Conservation (phyloP, 1,284 basidiomycete species). For the Ustilago lituana region DNA sequence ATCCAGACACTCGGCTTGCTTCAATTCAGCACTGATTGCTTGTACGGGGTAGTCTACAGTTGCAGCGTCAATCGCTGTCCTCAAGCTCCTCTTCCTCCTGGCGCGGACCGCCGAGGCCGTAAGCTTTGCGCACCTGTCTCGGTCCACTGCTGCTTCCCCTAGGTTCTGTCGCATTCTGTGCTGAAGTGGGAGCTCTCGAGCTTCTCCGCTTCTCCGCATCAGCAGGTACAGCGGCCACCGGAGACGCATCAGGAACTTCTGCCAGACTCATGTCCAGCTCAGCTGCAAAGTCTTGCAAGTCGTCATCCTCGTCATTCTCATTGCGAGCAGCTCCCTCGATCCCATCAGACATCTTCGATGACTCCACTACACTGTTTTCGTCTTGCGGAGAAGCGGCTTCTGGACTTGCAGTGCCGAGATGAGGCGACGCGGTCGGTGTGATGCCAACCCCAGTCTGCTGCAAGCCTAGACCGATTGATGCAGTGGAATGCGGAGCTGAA, state of each 20-base stretch:
- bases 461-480: slow-evolving; percentile 40
- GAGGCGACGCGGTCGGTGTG: slow-evolving; percentile 36
- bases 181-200: slow-evolving; percentile 1
- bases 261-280: slow-evolving; percentile 47
- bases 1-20: too few species aligned
- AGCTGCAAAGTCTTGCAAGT: slow-evolving; percentile 45
- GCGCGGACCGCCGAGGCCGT: slow-evolving; percentile 43
- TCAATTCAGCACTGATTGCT: too few species aligned
- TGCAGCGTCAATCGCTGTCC: slow-evolving; percentile 34
- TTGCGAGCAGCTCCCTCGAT: slow-evolving; percentile 4
- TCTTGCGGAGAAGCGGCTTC: too few species aligned
- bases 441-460: slow-evolving; percentile 31
- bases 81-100: slow-evolving; percentile 49
- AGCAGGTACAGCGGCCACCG: slow-evolving; percentile 1
- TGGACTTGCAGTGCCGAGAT: slow-evolving; percentile 18
- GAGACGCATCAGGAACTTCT: slow-evolving; percentile 18
- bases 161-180: neutral
- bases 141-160: neutral
- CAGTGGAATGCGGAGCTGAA: neutral
- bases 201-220: slow-evolving; percentile 24
- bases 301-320: slow-evolving; percentile 33
- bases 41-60: too few species aligned
- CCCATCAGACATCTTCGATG: neutral
- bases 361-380: too few species aligned
- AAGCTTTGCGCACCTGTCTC: slow-evolving; percentile 27